These are phyloP conservation scores for Russula ochroleuca DNA, from an alignment of 768 basidiomycete genomes.

Conservation along the genomic window DNA sequence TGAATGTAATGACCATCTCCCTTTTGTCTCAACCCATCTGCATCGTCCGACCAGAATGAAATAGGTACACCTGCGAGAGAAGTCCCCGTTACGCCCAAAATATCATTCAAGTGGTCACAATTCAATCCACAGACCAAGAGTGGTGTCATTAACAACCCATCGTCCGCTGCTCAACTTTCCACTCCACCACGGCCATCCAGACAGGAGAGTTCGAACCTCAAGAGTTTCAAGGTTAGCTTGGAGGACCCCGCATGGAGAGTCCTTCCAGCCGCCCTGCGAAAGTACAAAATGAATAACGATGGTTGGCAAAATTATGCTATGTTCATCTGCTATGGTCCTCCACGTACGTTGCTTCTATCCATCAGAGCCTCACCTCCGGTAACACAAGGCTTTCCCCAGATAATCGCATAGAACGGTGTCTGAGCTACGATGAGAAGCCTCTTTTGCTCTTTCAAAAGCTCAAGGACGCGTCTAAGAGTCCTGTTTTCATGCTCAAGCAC, in stretches of 20 bases:
- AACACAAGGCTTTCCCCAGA: slow-evolving; percentile 36
- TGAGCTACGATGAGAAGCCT: slow-evolving; percentile 97
- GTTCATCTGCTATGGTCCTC: slow-evolving; percentile 96
- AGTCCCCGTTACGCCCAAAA: slow-evolving; percentile 41
- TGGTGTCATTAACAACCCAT: slow-evolving; percentile 4
- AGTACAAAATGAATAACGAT: slow-evolving; percentile 97
- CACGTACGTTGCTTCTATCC: slow-evolving; percentile 50
- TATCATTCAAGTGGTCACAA: slow-evolving; percentile 49
- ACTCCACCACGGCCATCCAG: slow-evolving; percentile 45
- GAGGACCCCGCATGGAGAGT: slow-evolving; percentile 99
- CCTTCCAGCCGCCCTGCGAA: slow-evolving; percentile 93
- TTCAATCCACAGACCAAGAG: slow-evolving; percentile 18
- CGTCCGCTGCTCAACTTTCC: slow-evolving; percentile 24
- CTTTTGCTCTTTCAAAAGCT: slow-evolving; percentile 94
- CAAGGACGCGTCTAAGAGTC: slow-evolving; percentile 95
- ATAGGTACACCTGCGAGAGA: slow-evolving; percentile 31
- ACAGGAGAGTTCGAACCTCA: slow-evolving; percentile 67
- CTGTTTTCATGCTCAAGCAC: slow-evolving; percentile 98
- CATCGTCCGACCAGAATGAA: slow-evolving; percentile 28
- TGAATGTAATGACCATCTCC: slow-evolving; percentile 42
- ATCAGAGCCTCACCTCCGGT: not conserved
- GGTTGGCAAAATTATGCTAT: slow-evolving; percentile 99
- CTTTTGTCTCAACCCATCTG: slow-evolving; percentile 19
- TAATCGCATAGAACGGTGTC: slow-evolving; percentile 83
- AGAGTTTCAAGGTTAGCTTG: slow-evolving; percentile 95